Base-by-base conservation (phyloP, 495 filamentous ascomycete genomes). In the Aspergillus nanangensis region DNA sequence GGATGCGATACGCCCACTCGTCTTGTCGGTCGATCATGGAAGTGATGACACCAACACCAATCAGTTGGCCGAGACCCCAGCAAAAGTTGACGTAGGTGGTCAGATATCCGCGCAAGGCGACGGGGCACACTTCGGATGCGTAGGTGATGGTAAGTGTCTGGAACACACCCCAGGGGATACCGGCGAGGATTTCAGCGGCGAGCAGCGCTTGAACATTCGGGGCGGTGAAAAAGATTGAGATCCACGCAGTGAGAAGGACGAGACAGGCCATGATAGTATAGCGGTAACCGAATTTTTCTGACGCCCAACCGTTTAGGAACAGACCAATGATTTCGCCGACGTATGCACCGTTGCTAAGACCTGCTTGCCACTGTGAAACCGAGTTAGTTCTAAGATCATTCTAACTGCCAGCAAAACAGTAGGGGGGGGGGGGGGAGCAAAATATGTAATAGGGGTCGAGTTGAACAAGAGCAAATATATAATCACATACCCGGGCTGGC, bases 1-100 rank as follows among this genome's bases (percentile, higher is more conserved):
- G 82, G 46, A 83, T 80, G 10, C 81, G 72, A 60, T 86, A 87
- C 2, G 80, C 74, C 83, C 83, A 86, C 55, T 84, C 56, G 40
- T 82, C 79, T 2, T 65, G 36, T 9, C 79, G 69, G 36, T 68
- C 61, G 38, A 83, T 55, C 75, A 87, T 80, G 20, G 71, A 68
- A 62, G 78, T 81, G 52, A 92, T 82, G 41, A 89, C 86, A 14
- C 84, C 86, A 38, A 84, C 76, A 7, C 79, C 84, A 54, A 92
- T 87, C 29, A 87, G 66, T 58, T 90, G 86, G 17, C 87, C 87
- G 9, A 90, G 57, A 8, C 83, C 85, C 87, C 86, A 92, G 66
- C 85, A 89, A 53, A 87, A 82, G 63, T 90, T 90, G 63, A 91
- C 82, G 47, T 88, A 89, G 22, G 84, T 87, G 0, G 87, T 90